Base-by-base conservation (phyloP, 495 filamentous ascomycete genomes). In the Eremomyces bilateralis region DNA sequence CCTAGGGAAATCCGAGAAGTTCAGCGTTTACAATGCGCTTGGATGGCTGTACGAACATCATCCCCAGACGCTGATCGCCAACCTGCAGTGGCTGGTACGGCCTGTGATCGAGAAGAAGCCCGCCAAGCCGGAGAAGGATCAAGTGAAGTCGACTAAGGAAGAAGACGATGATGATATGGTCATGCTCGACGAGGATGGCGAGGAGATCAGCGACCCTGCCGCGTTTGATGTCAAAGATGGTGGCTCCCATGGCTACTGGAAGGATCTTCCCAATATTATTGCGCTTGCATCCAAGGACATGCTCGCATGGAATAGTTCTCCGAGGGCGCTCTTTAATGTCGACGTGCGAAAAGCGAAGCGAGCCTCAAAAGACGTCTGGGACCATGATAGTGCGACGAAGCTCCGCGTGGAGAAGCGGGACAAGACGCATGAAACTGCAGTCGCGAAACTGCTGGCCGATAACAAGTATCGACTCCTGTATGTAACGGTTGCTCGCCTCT, bases 251-350 rank as follows among this genome's bases (percentile, higher is more conserved):
- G 59, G 62, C 5, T 64, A 65, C 42, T 64, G 59, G 56, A 60
- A 63, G 38, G 60, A 64, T 37, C 47, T 64, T 15, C 44, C 62
- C 15, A 66, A 65, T 39, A 50, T 64, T 19, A 42, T 66, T 4
- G 53, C 42, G 4, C 46, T 66, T 1, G 47, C 50, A 3, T 56
- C 44, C 18, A 51, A 58, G 39, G 43, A 46, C 19, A 39, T 52
- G 37, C 47, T 63, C 8, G 39, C 46, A 18, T 38, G 47, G 1
- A 35, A 50, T 8, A 42, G 39, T 15, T 31, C 55, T 35, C 51
- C 49, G 1, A 18, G 19, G 15, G 42, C 41, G 1, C 36, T 58
- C 11, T 49, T 64, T 27, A 53, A 32, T 11, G 8, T 20, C 20
- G 21, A 29, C 34, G 18, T 42, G 42, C 29, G 15, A 32, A 5